A percentile compares a stretch with the other conserved stretches of the same genome.
Evolutionary conservation across 306 rosid genomes (phyloP).

Genomic region (Psophocarpus tetragonolobus): DNA sequence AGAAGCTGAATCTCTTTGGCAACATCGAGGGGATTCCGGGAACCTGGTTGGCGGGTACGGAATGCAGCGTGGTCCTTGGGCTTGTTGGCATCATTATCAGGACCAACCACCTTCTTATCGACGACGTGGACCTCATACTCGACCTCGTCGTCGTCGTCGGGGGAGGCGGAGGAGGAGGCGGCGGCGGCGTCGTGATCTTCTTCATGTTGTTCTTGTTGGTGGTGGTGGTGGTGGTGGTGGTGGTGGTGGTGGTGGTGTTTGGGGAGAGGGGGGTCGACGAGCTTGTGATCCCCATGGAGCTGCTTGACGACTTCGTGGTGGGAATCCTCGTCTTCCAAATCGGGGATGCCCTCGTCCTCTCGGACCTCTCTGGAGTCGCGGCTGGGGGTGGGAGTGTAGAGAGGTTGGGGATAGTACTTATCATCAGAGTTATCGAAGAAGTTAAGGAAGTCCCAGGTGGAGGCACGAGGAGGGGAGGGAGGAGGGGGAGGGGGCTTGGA

Average conservation of each 20-base stretch:
- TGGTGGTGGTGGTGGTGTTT: not conserved
- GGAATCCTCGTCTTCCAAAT: slow-evolving; percentile 83
- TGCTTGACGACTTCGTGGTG: slow-evolving; percentile 79
- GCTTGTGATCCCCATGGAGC: slow-evolving; percentile 66
- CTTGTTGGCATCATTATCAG: slow-evolving; percentile 44
- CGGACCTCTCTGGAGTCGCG: slow-evolving; percentile 76
- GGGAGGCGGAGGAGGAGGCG: not conserved
- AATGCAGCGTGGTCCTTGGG: slow-evolving; percentile 60
- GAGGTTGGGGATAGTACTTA: slow-evolving; percentile 46
- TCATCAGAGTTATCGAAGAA: slow-evolving; percentile 53
- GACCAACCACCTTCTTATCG: slow-evolving; percentile 64
- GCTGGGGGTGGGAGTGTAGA: slow-evolving; percentile 73
- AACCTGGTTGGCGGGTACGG: slow-evolving; percentile 49
- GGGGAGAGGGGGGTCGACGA: slow-evolving; percentile 32
- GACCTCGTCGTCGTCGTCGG: slow-evolving; percentile 6
- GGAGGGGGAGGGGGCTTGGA: slow-evolving; percentile 81
- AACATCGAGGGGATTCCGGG: slow-evolving; percentile 63
- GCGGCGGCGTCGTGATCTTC: not conserved
- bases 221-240: not conserved
- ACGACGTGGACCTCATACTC: slow-evolving; percentile 50
- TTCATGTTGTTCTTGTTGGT: not conserved
- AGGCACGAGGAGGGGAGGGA: slow-evolving; percentile 76
- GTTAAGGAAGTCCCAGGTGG: slow-evolving; percentile 78
- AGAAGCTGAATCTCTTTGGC: slow-evolving; percentile 76
- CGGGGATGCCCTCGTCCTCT: slow-evolving; percentile 97